Percentiles rank a stretch among this genome's conserved stretches.
phyloP scores from a whole-genome alignment of 176 grass and related monocot species.

The Eragrostis nindensis region DNA sequence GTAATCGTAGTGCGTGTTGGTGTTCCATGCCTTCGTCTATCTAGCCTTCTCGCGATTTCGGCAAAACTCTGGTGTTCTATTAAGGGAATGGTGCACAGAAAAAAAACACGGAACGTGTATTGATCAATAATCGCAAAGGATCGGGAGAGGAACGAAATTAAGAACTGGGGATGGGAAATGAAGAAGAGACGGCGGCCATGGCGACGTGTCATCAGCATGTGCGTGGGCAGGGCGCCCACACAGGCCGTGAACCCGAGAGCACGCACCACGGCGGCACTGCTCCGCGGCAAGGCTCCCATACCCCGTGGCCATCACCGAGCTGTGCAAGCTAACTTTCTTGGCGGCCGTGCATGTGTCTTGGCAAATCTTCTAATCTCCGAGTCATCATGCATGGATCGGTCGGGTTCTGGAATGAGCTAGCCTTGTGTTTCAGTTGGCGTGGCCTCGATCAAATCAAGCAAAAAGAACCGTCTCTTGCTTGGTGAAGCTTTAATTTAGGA shows the following conservation, averaged over 20 bases:
- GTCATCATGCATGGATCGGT: no score
- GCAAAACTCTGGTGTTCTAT: not conserved
- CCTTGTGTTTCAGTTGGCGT: no score
- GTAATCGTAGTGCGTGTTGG: not conserved
- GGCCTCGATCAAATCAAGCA: no score
- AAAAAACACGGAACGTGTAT: not conserved
- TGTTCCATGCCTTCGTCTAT: not conserved
- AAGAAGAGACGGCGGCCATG: not conserved
- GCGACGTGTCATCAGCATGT: conserved; percentile 30
- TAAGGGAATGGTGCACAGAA: not conserved
- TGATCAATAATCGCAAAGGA: not conserved
- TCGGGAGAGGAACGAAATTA: no score
- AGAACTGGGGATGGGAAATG: not conserved
- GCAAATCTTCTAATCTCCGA: no score
- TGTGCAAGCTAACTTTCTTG: not conserved
- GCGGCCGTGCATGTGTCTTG: not conserved
- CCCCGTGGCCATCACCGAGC: conserved; percentile 17
- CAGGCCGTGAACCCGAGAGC: conserved; percentile 6
- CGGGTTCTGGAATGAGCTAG: no score
- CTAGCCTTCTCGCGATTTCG: not conserved
- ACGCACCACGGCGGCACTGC: not conserved
- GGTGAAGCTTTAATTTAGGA: not conserved
- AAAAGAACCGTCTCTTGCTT: not conserved
- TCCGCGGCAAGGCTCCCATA: not conserved
- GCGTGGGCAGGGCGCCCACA: conserved; percentile 5